Base-by-base conservation (phyloP, 192 early-diverging fungal species). In the Piromyces sp. region DNA sequence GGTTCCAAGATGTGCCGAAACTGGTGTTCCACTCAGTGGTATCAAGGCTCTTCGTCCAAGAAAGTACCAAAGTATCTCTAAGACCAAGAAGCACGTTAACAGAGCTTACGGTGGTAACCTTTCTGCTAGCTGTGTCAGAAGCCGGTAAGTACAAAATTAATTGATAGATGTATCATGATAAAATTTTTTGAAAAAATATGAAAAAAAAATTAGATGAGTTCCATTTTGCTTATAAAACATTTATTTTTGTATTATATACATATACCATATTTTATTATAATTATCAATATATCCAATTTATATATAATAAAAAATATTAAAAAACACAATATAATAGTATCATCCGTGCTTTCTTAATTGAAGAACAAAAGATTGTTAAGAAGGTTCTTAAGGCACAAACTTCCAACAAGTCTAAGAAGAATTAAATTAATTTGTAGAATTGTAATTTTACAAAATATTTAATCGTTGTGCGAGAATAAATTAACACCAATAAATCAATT, bases 351-450 rank as follows among this genome's bases (percentile, higher is more conserved):
- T 98, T 98, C 93, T 92, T 98, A 87, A 95, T 98, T 84, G 97
- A 98, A 91, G 97, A 98, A 92, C 97, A 98, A 93, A 98, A 98
- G 95, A 97, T 98, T 85, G 96, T 98, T 89, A 98, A 98, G 95
- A 95, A 94, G 90, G 95, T 98, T 83, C 92, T 97, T 88, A 98
- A 97, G 94, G 83, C 92, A 68, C 51, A 68, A 68, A 68, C 51
- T 68, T 68, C 51, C 26, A 68, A 26, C 51, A 68, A 68, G 26
- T 38, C 37, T 15, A 68, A 68, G 51, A 68, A 68, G 51, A 68
- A 68, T 68, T 68, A 68, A 51, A 28, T 68, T 68, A 5, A 68
- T 22, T 51, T 68, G 26, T 68, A 68, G 51, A 68, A 68, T n/a
- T 68, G 51, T 68, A 68, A 68, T 68, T 68, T 68, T 68, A 68